These are phyloP conservation scores for Blastobotrys elegans DNA, from an alignment of 1,139 yeast species.

Conservation along the genomic window DNA sequence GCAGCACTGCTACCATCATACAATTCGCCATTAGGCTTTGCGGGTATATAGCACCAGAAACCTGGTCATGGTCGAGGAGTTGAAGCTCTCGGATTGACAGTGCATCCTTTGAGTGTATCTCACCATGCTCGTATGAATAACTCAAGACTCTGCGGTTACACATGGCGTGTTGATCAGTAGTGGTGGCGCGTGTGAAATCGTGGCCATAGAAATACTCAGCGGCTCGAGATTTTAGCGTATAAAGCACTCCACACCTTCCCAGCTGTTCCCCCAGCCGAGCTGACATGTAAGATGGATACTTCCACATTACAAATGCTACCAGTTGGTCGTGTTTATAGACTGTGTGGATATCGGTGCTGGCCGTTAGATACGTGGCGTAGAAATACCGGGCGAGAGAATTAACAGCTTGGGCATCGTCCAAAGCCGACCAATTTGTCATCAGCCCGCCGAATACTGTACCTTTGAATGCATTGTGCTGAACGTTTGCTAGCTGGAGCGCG, in stretches of 20 bases:
- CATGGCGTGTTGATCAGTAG: background rate
- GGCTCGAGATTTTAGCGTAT: background rate
- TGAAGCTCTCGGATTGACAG: background rate
- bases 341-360: background rate
- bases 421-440: background rate
- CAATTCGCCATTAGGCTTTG: background rate
- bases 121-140: background rate
- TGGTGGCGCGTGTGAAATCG: too few species aligned
- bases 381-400: background rate
- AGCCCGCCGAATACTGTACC: constrained; percentile 4
- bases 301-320: background rate
- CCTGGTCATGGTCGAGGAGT: background rate
- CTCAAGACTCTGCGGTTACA: background rate
- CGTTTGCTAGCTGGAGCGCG: constrained; percentile 1
- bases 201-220: too few species aligned
- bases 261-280: background rate
- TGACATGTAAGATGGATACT: background rate
- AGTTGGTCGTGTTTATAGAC: background rate
- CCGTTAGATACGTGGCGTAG: background rate
- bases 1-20: background rate
- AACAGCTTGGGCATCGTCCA: background rate
- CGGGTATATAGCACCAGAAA: background rate
- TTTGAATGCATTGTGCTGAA: constrained; percentile 1
- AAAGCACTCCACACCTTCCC: background rate
- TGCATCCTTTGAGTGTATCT: background rate